phyloP scores from a whole-genome alignment of 176 grass and related monocot genomes.

The Eragrostis nindensis region DNA sequence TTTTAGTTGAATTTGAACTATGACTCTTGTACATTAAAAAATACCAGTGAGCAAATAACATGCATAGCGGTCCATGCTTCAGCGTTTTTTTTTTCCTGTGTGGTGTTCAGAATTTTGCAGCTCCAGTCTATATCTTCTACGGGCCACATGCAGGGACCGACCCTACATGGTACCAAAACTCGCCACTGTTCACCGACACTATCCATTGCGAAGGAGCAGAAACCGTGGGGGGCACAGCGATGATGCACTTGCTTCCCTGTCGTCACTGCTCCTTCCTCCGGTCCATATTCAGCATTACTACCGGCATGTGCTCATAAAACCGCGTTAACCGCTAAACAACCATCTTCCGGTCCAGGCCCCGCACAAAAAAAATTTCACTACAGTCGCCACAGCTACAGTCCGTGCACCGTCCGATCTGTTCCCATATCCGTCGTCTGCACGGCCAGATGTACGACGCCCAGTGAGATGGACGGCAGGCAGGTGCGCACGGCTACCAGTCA shows the following conservation, averaged over 20 bases:
- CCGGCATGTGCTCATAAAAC: slow-evolving; percentile 27
- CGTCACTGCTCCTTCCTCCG: slow-evolving; percentile 21
- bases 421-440: background rate
- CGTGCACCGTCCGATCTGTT: background rate
- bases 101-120: background rate
- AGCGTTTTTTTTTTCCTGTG: background rate
- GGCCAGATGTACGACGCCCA: background rate
- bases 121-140: background rate
- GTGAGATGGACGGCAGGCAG: background rate
- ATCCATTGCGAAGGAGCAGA: slow-evolving; percentile 1
- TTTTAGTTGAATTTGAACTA: no score
- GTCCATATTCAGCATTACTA: slow-evolving; percentile 45
- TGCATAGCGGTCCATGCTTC: background rate
- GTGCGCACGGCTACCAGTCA: background rate
- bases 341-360: background rate
- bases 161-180: background rate
- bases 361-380: background rate
- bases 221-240: slow-evolving; percentile 4
- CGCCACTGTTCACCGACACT: background rate
- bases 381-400: background rate
- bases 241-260: slow-evolving; percentile 27
- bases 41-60: no score
- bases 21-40: no score
- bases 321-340: background rate
- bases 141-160: background rate